phyloP scores from a whole-genome alignment of 2,329 filamentous ascomycete species.

The Trichoderma sp. region DNA sequence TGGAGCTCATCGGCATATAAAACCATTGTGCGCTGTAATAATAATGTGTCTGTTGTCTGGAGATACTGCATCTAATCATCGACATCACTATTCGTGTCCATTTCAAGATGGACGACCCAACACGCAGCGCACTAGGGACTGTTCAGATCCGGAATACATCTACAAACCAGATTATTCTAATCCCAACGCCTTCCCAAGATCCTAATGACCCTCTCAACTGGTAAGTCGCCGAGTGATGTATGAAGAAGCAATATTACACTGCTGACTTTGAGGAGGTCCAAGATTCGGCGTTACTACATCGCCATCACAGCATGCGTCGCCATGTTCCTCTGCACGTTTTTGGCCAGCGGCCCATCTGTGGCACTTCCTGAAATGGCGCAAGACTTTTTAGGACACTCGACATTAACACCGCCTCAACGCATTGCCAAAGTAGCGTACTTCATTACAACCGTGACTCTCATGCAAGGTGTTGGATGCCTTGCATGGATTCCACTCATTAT shows the following conservation, averaged over 20 bases:
- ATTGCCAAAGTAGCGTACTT: not conserved
- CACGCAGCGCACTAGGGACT: not conserved
- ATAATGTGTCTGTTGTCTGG: not conserved
- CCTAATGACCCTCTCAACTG: not conserved
- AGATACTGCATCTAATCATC: not conserved
- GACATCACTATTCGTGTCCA: not conserved
- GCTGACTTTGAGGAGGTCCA: not conserved
- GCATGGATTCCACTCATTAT: not conserved
- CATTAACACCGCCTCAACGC: not conserved
- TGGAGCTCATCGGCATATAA: not conserved
- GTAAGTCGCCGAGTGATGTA: not conserved
- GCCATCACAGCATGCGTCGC: not conserved
- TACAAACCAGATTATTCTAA: not conserved
- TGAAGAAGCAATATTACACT: not conserved
- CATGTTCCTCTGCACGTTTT: not conserved
- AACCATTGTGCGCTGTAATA: not conserved
- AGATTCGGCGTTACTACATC: not conserved
- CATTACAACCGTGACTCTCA: not conserved
- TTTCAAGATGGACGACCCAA: not conserved
- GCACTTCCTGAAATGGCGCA: not conserved
- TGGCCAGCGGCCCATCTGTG: not conserved
- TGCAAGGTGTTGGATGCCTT: not conserved
- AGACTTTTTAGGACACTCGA: not conserved
- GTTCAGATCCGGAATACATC: not conserved
- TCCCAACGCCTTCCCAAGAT: not conserved